Evolutionary conservation across 208 protist genomes (phyloP), one percentile per base, ranked within the genome.

Genomic region (Herpetomonas tarakana): DNA sequence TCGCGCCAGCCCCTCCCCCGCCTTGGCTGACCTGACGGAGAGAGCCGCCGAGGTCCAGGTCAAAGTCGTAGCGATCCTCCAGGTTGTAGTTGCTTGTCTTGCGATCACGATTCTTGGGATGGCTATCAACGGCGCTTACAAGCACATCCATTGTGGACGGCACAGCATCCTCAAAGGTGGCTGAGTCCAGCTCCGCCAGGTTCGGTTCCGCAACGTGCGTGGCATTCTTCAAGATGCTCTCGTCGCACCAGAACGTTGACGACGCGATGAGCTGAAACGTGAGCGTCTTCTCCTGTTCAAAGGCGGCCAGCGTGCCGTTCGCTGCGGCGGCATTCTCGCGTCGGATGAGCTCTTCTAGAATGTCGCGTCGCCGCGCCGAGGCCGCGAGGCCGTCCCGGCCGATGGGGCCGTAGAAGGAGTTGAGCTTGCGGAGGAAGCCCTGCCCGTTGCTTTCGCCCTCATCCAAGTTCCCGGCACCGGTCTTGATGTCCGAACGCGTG

Each of bases 361-460:
- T 41, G 14, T 14, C 9, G 9, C 35, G 35, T 6, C 35, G 35
- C 9, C 35, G 35, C 58, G 52, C 49, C 16, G 58, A 64, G 26
- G 58, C 58, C 49, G 49, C 58, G 4, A 55, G n/a, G 18, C 58
- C 58, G 24, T 52, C 28, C 29, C 16, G 19, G 47, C 58, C 58
- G 22, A 64, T 55, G 19, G 58, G 58, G 3, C 58, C 58, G 26
- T 64, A 64, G 58, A 64, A 64, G 35, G 58, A 50, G 35, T 41
- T 41, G 35, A 41, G 35, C 14, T 6, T 41, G 6, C 35, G 35
- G 35, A 14, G 14, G 35, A 41, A 41, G 35, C 35, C 14, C 35
- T 6, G n/a, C n/a, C n/a, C n/a, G n/a, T n/a, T n/a, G n/a, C n/a
- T n/a, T n/a, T n/a, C n/a, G n/a, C n/a, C n/a, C n/a, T n/a, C n/a